Base-by-base conservation (phyloP, 148 eudicot species). In the Pouteria glomerata region DNA sequence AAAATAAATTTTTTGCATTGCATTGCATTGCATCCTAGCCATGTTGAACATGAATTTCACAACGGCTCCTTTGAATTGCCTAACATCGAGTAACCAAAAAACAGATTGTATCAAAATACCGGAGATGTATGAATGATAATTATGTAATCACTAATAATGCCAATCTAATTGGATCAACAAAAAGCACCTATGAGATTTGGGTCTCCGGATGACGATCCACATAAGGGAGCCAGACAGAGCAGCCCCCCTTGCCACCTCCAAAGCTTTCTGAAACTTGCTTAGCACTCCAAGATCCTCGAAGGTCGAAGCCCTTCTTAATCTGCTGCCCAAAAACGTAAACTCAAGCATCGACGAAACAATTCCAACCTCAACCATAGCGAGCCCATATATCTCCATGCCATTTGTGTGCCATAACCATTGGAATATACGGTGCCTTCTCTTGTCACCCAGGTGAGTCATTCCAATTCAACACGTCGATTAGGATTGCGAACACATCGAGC, bases 341-440 rank as follows among this genome's bases (percentile, higher is more conserved):
- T 92, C 98, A 1, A 92, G 86, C 76, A 90, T 73, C 6, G 98
- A 76, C 1, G 98, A 88, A 45, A 70, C 82, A 34, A 88, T 72
- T 16, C 98, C 96, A 1, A 86, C 85, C 75, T 92, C 93, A 57
- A 84, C 77, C 93, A 90, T 90, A 41, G 79, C 76, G 37, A 82
- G 96, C 34, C 93, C n/a, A n/a, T n/a, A n/a, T 76, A 70, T 92
- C 96, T 48, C 62, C 79, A 68, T 88, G 85, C 1, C 90, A 81
- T 72, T 90, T 92, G 72, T 90, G 96, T 63, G 98, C 93, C 90
- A 92, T 86, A 62, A 92, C 87, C 96, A 92, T 90, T 26, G 90
- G 59, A 14, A 90, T 77, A 18, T 92, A 88, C 0, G 91, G 74
- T 2, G 85, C 93, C 64, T 88, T 92, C 75, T 92, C 98, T 81